Evolutionary conservation across 495 filamentous ascomycete genomes (phyloP), one percentile per base, ranked within the genome.

Genomic region (Pseudoneurospora amorphoporcata): DNA sequence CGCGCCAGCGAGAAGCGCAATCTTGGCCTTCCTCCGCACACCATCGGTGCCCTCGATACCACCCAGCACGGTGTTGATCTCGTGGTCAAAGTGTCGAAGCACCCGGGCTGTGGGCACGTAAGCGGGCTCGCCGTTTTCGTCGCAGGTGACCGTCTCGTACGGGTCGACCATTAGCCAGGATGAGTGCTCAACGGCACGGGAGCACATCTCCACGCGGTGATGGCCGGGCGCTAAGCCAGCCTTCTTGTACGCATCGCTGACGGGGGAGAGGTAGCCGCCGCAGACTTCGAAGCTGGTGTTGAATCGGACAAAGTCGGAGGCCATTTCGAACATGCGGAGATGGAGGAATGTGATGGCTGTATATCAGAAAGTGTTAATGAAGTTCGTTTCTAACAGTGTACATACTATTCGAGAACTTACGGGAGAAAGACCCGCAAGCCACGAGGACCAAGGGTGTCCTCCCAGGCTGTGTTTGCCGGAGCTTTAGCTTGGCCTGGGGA

Each of bases 291-390:
- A 97, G 40, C 93, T 85, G 45, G 92, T 93, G 82, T 90, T 92
- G 81, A 94, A 77, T 70, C 89, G 88, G 75, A 89, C 90, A 81
- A 91, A 92, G 84, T 95, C 92, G 76, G 88, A 87, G 3, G 92
- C 92, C 90, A 95, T 93, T 76, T 96, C 94, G 78, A 97, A 97
- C 93, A 97, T 95, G 79, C 94, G 92, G 70, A 97, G 86, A 79
- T 97, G 93, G 39, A 97, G 88, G 81, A 90, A 94, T 38, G 93
- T 97, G 75, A 92, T 89, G 19, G 93, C 94, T 71, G 19, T 43
- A 72, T 37, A 69, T 35, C 3, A 32, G 72, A 75, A 69, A 80
- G 75, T 68, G 16, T 41, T 32, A 37, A 23, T 47, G 1, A 17
- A 23, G n/a, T 5, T 6, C 29, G 5, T 3, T 5, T 37, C 35